Evolutionary conservation across 1,139 yeast species (phyloP).

Genomic region (Ogataea hybrid): DNA sequence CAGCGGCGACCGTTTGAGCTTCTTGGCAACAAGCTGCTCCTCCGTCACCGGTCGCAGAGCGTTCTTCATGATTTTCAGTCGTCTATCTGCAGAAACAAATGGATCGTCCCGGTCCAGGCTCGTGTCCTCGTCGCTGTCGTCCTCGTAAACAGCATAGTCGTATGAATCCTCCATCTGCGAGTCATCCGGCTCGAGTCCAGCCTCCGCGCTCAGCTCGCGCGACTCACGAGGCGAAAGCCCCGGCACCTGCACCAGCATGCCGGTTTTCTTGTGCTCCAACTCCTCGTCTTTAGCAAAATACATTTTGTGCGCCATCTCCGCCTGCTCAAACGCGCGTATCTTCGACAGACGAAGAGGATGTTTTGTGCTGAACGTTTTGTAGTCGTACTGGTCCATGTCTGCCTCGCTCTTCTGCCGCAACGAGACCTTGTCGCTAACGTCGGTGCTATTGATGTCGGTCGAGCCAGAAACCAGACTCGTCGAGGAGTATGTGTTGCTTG

Average conservation of each 20-base stretch:
- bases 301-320: conserved; percentile 34
- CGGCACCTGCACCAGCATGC: conserved; percentile 27
- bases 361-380: conserved; percentile 34
- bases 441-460: conserved; percentile 17
- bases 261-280: conserved; percentile 9
- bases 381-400: conserved; percentile 33
- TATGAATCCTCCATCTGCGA: conserved; percentile 13
- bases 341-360: conserved; percentile 38
- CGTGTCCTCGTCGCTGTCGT: conserved; percentile 9
- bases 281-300: conserved; percentile 27
- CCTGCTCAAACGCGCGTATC: conserved; percentile 37
- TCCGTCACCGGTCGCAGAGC: conserved; percentile 27
- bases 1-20: conserved; percentile 23
- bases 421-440: conserved; percentile 17
- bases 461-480: conserved; percentile 21
- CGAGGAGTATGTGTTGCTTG: conserved; percentile 23
- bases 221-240: conserved; percentile 26
- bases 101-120: conserved; percentile 11
- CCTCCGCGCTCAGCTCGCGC: conserved; percentile 8
- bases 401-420: conserved; percentile 19
- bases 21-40: conserved; percentile 22
- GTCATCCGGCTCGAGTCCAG: conserved; percentile 9
- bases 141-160: conserved; percentile 11
- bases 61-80: conserved; percentile 28
- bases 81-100: conserved; percentile 21